phyloP scores from a whole-genome alignment of 345 rosid genomes.

The Linum trigynum region DNA sequence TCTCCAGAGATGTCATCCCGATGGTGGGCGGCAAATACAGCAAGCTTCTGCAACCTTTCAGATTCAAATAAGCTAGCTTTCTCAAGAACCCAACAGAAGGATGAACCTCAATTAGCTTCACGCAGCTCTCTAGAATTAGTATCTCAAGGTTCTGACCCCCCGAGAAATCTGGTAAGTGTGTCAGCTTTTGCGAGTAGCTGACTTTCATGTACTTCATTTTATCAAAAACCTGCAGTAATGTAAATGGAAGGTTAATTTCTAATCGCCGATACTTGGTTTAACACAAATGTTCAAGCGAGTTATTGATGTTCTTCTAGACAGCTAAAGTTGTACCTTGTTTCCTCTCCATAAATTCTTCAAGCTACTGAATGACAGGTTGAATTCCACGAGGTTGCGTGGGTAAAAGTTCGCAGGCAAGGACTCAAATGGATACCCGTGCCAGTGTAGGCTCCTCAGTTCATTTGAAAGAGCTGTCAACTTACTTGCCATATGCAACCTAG shows the following conservation, averaged over 20 bases:
- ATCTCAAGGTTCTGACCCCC: slow-evolving; percentile 26
- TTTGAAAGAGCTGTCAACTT: neutral
- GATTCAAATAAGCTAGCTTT: slow-evolving; percentile 29
- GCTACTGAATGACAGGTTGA: slow-evolving; percentile 2
- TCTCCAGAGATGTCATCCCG: slow-evolving; percentile 34
- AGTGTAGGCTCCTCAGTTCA: slow-evolving; percentile 5
- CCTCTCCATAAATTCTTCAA: neutral
- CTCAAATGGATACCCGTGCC: slow-evolving; percentile 5
- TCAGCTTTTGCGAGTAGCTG: no score
- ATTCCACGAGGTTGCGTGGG: slow-evolving; percentile 6
- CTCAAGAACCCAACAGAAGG: slow-evolving; percentile 29
- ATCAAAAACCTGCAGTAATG: no score
- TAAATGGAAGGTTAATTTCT: no score
- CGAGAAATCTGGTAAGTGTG: slow-evolving; percentile 21
- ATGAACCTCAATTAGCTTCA: slow-evolving; percentile 23
- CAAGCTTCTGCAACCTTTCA: slow-evolving; percentile 29
- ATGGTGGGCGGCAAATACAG: slow-evolving; percentile 33
- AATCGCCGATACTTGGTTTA: no score
- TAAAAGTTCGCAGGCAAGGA: slow-evolving; percentile 10
- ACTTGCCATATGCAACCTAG: no score
- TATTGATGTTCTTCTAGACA: no score
- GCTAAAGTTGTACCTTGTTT: neutral
- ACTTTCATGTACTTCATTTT: no score
- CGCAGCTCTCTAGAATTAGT: slow-evolving; percentile 30
- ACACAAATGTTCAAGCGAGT: no score